These are phyloP conservation scores for Choricystis sp. DNA, from an alignment of 139 green algal genomes.

Conservation along the genomic window DNA sequence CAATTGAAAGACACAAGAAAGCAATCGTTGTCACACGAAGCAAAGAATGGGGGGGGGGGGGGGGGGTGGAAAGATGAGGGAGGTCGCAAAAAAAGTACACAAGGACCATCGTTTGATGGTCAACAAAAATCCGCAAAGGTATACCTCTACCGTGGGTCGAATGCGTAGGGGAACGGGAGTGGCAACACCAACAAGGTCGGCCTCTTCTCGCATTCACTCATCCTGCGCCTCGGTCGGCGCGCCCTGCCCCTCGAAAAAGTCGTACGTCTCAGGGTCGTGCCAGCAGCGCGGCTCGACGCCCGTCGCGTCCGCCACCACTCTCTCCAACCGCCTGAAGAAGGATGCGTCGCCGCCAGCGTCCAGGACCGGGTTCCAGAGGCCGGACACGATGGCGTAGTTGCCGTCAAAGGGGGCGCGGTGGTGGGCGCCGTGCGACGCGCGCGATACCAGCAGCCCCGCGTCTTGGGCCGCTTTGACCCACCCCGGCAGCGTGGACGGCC, in stretches of 20 bases:
- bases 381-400: slow-evolving; percentile 96
- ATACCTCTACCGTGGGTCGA: not conserved
- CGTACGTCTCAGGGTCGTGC: slow-evolving; percentile 28
- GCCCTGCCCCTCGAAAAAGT: slow-evolving; percentile 11
- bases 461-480: slow-evolving; percentile 43
- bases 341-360: slow-evolving; percentile 32
- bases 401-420: slow-evolving; percentile 81
- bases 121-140: not conserved
- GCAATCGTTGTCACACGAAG: not conserved
- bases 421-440: slow-evolving; percentile 76
- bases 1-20: too few relatives aligned
- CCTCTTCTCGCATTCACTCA: too few relatives aligned
- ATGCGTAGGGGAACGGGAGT: not conserved
- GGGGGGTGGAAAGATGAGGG: too few relatives aligned
- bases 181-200: slow-evolving; percentile 3
- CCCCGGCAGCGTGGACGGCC: slow-evolving; percentile 56
- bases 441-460: slow-evolving; percentile 55
- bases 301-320: slow-evolving; percentile 29
- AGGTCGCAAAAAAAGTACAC: not conserved
- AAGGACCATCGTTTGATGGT: not conserved
- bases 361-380: slow-evolving; percentile 74
- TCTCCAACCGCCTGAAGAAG: slow-evolving; percentile 42
- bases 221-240: not conserved
- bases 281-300: slow-evolving; percentile 85
- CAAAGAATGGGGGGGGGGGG: too few relatives aligned